Evolutionary conservation across 2,329 filamentous ascomycete species (phyloP).

Genomic region (Alternaria alternata): DNA sequence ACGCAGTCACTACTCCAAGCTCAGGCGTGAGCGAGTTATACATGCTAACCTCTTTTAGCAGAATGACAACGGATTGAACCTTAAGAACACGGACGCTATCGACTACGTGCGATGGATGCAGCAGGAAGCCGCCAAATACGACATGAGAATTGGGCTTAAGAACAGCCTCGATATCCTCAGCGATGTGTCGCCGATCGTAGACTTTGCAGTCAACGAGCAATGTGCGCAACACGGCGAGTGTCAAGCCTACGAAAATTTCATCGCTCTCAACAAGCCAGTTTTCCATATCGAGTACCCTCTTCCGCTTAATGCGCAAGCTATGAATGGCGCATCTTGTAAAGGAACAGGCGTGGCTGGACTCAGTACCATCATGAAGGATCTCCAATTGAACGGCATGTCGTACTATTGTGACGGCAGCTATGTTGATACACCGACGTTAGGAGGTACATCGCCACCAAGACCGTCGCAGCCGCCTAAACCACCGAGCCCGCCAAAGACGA

Average conservation of each 20-base stretch:
- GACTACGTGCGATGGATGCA: background rate
- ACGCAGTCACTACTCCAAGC: background rate
- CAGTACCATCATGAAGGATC: conserved; percentile 70
- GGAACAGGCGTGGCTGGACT: conserved; percentile 61
- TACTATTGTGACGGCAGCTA: conserved; percentile 59
- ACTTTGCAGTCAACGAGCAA: conserved; percentile 47
- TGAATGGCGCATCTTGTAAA: conserved; percentile 9
- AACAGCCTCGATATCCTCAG: conserved; percentile 41
- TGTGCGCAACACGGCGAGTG: conserved; percentile 39
- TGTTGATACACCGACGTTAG: conserved; percentile 42
- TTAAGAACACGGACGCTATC: conserved; percentile 30
- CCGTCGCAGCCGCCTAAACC: conserved; percentile 8
- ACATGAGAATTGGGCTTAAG: conserved; percentile 41
- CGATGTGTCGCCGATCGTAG: conserved; percentile 27
- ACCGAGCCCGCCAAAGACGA: background rate
- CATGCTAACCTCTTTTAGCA: conserved; percentile 30
- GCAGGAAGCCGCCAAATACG: conserved; percentile 26
- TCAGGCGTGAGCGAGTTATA: background rate
- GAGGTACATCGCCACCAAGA: conserved; percentile 17
- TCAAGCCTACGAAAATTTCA: conserved; percentile 31
- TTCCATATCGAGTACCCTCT: conserved; percentile 48
- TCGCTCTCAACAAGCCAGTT: conserved; percentile 41
- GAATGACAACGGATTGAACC: conserved; percentile 42
- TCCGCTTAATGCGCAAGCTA: conserved; percentile 46
- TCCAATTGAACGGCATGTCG: conserved; percentile 67